Percentiles rank a stretch among this genome's conserved stretches.
Evolutionary conservation across 1,139 yeast species (phyloP).

Genomic region (Kodamaea fungicola): DNA sequence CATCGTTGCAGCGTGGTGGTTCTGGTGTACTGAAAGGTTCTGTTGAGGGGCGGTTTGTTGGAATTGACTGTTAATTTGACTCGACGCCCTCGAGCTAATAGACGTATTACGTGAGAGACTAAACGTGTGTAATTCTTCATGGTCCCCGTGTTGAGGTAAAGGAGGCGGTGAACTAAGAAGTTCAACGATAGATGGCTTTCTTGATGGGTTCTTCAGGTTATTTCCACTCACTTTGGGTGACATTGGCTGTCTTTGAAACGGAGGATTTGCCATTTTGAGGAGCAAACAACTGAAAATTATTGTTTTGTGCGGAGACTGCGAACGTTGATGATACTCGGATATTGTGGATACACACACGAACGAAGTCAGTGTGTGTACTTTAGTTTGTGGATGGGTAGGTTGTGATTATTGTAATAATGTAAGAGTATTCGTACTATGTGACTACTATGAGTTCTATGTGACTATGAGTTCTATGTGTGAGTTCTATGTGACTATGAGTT

Average conservation of each 20-base stretch:
- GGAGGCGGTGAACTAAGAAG: slow-evolving; percentile 84
- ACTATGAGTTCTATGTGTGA: no score
- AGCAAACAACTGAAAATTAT: no score
- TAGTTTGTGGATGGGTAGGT: no score
- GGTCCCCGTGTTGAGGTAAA: slow-evolving; percentile 30
- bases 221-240: slow-evolving; percentile 12
- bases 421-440: no score
- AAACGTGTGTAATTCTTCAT: slow-evolving; percentile 35
- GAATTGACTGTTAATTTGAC: slow-evolving; percentile 13
- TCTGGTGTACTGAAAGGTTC: slow-evolving; percentile 10
- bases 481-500: no score
- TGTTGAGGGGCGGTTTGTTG: slow-evolving; percentile 5
- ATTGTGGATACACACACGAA: no score
- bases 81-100: slow-evolving; percentile 31
- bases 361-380: no score
- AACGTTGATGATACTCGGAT: no score
- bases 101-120: slow-evolving; percentile 46
- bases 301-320: no score
- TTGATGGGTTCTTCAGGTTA: slow-evolving; percentile 21
- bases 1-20: slow-evolving; percentile 11
- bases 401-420: no score
- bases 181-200: slow-evolving; percentile 81
- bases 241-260: slow-evolving; percentile 16
- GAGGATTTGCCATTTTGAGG: slow-evolving; percentile 13
- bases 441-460: no score